phyloP scores from a whole-genome alignment of 106 monocot species.

The Allium fistulosum region DNA sequence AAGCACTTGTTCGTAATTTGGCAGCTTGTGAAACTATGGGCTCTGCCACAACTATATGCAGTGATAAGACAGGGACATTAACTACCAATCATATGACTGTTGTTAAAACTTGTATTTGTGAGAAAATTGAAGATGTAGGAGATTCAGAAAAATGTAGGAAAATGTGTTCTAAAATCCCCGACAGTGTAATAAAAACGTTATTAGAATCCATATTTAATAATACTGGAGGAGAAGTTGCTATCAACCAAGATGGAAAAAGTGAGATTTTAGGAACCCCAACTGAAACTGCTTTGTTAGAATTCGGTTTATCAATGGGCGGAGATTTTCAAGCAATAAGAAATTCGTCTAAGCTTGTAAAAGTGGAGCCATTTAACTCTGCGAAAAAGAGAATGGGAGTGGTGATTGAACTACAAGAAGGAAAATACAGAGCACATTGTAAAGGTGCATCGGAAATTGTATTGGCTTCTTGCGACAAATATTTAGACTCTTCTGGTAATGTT shows the following conservation, averaged over 20 bases:
- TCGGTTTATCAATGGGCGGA: constrained; percentile 31
- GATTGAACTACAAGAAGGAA: constrained; percentile 23
- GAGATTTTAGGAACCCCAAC: constrained; percentile 39
- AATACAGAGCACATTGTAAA: constrained; percentile 34
- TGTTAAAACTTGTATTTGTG: constrained; percentile 31
- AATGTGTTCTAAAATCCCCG: constrained; percentile 20
- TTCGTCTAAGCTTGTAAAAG: constrained; percentile 27
- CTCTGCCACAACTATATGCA: constrained; percentile 34
- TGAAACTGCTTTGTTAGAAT: constrained; percentile 37
- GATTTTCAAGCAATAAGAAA: constrained; percentile 18
- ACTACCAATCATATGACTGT: constrained; percentile 44
- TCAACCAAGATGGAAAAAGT: constrained; percentile 22
- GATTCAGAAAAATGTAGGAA: constrained; percentile 1
- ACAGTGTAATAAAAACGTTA: constrained; percentile 16
- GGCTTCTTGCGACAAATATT: constrained; percentile 31
- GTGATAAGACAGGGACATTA: constrained; percentile 41
- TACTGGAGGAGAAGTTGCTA: constrained; percentile 36
- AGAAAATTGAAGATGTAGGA: constrained; percentile 11
- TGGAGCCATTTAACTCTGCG: constrained; percentile 40
- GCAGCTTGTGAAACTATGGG: constrained; percentile 50
- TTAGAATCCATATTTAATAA: constrained; percentile 36
- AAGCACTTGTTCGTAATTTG: constrained; percentile 36
- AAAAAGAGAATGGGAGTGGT: constrained; percentile 41
- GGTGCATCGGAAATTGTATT: constrained; percentile 40
- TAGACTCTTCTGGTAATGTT: constrained; percentile 23